Evolutionary conservation across 306 rosid genomes (phyloP), one percentile per base, ranked within the genome.

Genomic region (Dalbergia cochinchinensis): DNA sequence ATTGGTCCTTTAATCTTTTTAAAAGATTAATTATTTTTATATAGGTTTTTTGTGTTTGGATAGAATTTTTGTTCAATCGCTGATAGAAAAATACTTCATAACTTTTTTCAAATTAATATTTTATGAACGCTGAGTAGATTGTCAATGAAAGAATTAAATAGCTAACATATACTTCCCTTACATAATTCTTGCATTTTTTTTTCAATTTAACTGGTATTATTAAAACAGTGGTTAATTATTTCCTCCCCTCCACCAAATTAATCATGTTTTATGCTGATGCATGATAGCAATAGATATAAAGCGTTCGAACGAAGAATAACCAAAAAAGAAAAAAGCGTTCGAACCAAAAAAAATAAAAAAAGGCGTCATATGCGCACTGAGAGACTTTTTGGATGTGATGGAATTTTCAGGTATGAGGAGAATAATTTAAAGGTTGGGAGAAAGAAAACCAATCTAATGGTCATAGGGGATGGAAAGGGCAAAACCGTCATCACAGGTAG

Each of bases 401-500:
- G 67, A 82, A 82, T 63, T 82, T 83, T n/a, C 77, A 96, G 99
- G 85, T 96, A 96, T 71, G 97, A 93, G 78, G 99, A 96, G 90
- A 59, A 85, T 13, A 90, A 88, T 65, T 78, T 96, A 72, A 96
- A 96, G 88, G 93, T 96, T 26, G 99, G 97, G 2, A 90, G 88
- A 85, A 93, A 91, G 92, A 96, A 96, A 77, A 88, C 44, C 7
- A 90, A 93, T 53, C 33, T 96, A 72, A 96, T 96, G 99, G 89
- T 96, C 51, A 88, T 96, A 8, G 99, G 99, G 0, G 99, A 93
- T 5, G 99, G 99, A 8, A 87, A 8, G 87, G 99, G 88, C 9
- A 78, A 77, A 76, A 96, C 98, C 0, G 82, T 88, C 60, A 93
- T 96, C 19, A 82, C 96, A 0, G 99, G 99, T 0, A 53, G 65